These are phyloP conservation scores for Scedosporium minutisporum DNA, from an alignment of 2,329 filamentous ascomycete genomes.

Conservation along the genomic window DNA sequence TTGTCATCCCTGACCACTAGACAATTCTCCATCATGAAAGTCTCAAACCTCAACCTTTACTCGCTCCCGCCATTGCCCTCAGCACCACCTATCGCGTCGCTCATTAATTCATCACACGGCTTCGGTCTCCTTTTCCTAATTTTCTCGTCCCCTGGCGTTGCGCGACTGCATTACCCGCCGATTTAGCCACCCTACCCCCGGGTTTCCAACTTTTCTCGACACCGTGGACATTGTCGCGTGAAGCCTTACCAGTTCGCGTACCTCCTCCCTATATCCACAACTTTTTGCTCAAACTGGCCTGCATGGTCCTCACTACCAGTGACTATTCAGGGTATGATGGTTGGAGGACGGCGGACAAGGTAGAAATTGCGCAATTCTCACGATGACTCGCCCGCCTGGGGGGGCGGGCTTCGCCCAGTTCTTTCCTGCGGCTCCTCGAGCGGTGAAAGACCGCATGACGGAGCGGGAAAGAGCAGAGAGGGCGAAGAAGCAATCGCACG, in stretches of 20 bases:
- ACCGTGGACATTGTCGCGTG: conserved; percentile 29
- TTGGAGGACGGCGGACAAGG: conserved; percentile 41
- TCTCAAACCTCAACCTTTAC: conserved; percentile 11
- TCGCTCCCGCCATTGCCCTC: not conserved
- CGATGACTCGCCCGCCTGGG: conserved; percentile 69
- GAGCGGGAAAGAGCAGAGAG: conserved; percentile 53
- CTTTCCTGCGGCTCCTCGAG: conserved; percentile 69
- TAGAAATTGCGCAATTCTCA: conserved; percentile 39
- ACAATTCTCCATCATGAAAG: conserved; percentile 15
- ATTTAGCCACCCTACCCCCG: not conserved
- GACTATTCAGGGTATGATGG: conserved; percentile 42
- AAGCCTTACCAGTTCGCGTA: conserved; percentile 13
- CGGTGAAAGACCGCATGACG: conserved; percentile 47
- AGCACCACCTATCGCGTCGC: conserved; percentile 10
- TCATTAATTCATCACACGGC: conserved; percentile 3
- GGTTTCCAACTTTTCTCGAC: conserved; percentile 4
- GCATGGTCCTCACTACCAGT: conserved; percentile 9
- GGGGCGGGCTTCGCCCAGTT: conserved; percentile 76
- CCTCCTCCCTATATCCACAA: not conserved
- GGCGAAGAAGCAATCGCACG: conserved; percentile 29
- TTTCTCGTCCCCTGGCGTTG: not conserved
- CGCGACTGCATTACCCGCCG: not conserved
- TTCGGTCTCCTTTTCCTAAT: not conserved
- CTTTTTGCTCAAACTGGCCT: not conserved
- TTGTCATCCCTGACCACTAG: conserved; percentile 8